These are phyloP conservation scores for Luffa aegyptiaca DNA, from an alignment of 306 rosid species.

Conservation along the genomic window DNA sequence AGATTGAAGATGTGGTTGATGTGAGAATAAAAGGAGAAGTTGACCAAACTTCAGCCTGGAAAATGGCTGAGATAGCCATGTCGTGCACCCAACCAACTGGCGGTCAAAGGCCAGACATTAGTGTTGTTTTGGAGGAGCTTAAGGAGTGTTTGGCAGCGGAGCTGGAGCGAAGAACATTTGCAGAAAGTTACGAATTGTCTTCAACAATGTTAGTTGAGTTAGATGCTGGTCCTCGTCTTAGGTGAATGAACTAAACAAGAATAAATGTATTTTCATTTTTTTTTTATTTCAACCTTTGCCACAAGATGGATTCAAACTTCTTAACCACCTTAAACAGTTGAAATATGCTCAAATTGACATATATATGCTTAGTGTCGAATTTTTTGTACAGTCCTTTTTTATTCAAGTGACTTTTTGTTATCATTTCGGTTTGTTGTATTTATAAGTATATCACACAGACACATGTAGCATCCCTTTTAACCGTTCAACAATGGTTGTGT, in stretches of 20 bases:
- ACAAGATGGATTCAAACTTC: too few relatives aligned
- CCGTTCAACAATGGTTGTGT: too few relatives aligned
- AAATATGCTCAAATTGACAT: too few relatives aligned
- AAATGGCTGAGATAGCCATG: constrained; percentile 20
- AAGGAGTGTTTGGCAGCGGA: constrained; percentile 8
- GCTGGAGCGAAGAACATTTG: not conserved
- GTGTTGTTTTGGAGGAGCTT: constrained; percentile 10
- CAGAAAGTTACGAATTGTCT: not conserved
- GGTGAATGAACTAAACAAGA: not conserved
- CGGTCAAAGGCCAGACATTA: constrained; percentile 24
- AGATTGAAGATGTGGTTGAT: constrained; percentile 18
- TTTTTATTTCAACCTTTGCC: too few relatives aligned
- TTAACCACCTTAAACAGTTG: too few relatives aligned
- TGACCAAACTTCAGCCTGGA: constrained; percentile 17
- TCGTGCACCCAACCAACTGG: not conserved
- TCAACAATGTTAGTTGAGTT: not conserved
- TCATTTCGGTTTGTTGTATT: too few relatives aligned
- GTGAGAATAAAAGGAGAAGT: constrained; percentile 16
- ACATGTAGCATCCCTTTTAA: too few relatives aligned
- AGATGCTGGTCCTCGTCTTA: not conserved
- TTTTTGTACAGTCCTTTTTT: too few relatives aligned
- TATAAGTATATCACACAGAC: too few relatives aligned
- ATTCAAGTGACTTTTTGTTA: too few relatives aligned
- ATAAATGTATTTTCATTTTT: too few relatives aligned
- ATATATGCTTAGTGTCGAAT: too few relatives aligned